phyloP scores from a whole-genome alignment of 176 grass and related monocot species.

The Hyparrhenia diplandra region DNA sequence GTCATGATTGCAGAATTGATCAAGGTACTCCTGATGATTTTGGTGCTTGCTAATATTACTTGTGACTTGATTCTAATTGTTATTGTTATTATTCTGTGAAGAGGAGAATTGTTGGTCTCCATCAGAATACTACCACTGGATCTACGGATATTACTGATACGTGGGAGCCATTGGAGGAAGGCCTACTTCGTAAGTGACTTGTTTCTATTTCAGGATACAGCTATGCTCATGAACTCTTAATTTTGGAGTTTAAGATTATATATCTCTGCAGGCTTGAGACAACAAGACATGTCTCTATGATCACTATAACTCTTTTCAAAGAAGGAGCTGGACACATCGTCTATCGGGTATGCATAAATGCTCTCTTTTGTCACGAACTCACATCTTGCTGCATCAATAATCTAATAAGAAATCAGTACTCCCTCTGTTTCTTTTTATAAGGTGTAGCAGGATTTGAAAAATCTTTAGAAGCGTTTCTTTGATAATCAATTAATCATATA shows the following conservation, averaged over 20 bases:
- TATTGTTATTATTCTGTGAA: conserved; percentile 21
- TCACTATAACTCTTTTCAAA: conserved; percentile 89
- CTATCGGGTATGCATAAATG: conserved; percentile 56
- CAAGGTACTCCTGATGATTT: conserved; percentile 50
- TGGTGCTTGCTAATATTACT: conserved; percentile 7
- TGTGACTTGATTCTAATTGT: background rate
- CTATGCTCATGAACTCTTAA: background rate
- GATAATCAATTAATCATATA: background rate
- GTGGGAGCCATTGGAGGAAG: conserved; percentile 99
- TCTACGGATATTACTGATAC: conserved; percentile 99
- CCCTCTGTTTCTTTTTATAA: background rate
- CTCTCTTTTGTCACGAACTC: background rate
- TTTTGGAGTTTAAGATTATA: background rate
- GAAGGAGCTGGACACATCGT: conserved; percentile 72
- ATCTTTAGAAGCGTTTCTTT: background rate
- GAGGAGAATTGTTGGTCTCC: conserved; percentile 97
- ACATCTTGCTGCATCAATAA: background rate
- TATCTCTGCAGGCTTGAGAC: conserved; percentile 73
- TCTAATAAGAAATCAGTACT: background rate
- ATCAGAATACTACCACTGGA: conserved; percentile 73
- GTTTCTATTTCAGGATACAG: background rate
- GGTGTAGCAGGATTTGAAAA: background rate
- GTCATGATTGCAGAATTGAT: conserved; percentile 96
- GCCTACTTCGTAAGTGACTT: conserved; percentile 75
- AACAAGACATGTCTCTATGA: conserved; percentile 92